phyloP scores from a whole-genome alignment of 2,329 filamentous ascomycete genomes.

The Helotiales sp. region DNA sequence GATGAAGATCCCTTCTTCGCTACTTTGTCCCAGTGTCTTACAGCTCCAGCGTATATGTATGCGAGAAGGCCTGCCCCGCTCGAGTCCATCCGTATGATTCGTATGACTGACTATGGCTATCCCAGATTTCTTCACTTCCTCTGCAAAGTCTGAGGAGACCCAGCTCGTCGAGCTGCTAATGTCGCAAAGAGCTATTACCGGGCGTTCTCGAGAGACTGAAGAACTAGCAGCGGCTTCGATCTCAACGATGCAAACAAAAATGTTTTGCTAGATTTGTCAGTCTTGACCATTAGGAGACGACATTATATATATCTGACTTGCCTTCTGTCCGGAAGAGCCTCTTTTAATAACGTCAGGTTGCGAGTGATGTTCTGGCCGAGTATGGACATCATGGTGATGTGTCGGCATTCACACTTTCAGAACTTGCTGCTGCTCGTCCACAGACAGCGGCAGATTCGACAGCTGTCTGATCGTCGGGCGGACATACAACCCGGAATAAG shows the following conservation, averaged over 20 bases:
- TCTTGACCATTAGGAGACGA: neutral
- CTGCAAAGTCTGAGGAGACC: neutral
- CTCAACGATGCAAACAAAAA: neutral
- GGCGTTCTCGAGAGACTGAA: neutral
- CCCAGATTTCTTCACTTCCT: neutral
- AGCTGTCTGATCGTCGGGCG: neutral
- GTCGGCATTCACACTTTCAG: neutral
- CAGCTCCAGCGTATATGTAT: constrained; percentile 1
- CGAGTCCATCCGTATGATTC: neutral
- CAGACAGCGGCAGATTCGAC: neutral
- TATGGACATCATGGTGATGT: neutral
- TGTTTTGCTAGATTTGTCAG: neutral
- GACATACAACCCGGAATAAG: neutral
- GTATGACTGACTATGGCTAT: neutral
- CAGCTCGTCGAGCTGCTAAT: neutral
- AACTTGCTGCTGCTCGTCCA: neutral
- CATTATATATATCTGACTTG: neutral
- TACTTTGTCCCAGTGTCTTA: neutral
- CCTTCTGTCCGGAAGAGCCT: neutral
- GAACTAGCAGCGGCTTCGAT: neutral
- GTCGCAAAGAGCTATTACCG: neutral
- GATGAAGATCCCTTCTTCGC: neutral
- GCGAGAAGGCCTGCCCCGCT: neutral
- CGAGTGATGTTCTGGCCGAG: neutral
- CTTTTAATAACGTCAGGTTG: neutral